Percentiles rank a stretch among this genome's conserved stretches.
These are phyloP conservation scores for Heliamphora exappendiculata DNA, from an alignment of 148 eudicot species.

Conservation along the genomic window DNA sequence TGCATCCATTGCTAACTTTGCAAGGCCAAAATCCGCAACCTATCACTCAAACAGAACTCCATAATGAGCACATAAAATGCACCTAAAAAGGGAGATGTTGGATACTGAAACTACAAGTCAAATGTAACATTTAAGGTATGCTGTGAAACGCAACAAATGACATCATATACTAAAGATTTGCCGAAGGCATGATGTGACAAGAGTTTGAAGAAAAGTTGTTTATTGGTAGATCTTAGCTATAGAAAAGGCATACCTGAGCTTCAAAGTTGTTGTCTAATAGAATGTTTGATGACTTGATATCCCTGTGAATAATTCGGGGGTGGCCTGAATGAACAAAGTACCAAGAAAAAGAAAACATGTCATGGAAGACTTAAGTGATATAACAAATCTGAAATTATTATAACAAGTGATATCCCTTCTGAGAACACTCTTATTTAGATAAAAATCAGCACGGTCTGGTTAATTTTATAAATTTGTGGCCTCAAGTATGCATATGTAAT, in stretches of 20 bases:
- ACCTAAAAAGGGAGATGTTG: neutral
- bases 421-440: neutral
- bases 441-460: neutral
- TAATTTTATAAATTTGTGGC: neutral
- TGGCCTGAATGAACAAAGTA: conserved; percentile 39
- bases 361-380: neutral
- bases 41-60: conserved; percentile 16
- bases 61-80: neutral
- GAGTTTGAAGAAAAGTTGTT: conserved; percentile 5
- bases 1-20: conserved; percentile 54
- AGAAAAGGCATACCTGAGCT: conserved; percentile 56
- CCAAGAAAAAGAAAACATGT: neutral
- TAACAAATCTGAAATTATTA: conserved; percentile 2
- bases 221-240: neutral
- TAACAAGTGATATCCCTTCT: neutral
- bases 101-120: neutral
- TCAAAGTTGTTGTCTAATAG: conserved; percentile 73
- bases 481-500: neutral
- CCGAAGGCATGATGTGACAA: neutral
- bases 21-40: conserved; percentile 81
- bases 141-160: neutral
- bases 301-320: conserved; percentile 80
- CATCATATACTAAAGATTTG: neutral
- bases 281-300: conserved; percentile 71
- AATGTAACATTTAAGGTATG: neutral